These are phyloP conservation scores for Amanita molliuscula DNA, from an alignment of 768 basidiomycete species.

Conservation along the genomic window DNA sequence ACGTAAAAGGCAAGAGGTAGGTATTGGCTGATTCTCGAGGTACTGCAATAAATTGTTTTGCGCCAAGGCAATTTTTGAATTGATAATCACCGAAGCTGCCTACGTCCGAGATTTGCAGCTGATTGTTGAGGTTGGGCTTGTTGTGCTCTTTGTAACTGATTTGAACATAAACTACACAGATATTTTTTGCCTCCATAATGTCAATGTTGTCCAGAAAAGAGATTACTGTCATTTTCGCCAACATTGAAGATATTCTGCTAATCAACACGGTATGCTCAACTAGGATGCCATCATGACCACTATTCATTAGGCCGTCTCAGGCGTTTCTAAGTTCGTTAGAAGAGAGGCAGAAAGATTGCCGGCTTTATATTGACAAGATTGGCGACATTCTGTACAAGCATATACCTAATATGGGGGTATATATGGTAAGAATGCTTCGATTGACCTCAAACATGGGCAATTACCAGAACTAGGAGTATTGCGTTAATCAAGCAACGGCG, in stretches of 20 bases:
- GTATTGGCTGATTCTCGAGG: slow-evolving; percentile 4
- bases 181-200: slow-evolving; percentile 79
- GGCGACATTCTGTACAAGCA: slow-evolving; percentile 76
- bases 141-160: not conserved
- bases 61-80: slow-evolving; percentile 79
- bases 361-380: slow-evolving; percentile 84
- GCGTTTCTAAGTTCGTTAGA: slow-evolving; percentile 83
- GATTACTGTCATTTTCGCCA: slow-evolving; percentile 78
- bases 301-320: slow-evolving; percentile 21
- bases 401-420: slow-evolving; percentile 69
- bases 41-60: not conserved
- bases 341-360: slow-evolving; percentile 81
- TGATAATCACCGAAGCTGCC: slow-evolving; percentile 82
- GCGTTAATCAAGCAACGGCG: slow-evolving; percentile 77
- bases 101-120: slow-evolving; percentile 91
- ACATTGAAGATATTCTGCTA: slow-evolving; percentile 86
- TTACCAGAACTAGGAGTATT: slow-evolving; percentile 56
- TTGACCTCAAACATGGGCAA: not conserved
- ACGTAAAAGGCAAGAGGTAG: slow-evolving; percentile 80
- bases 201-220: slow-evolving; percentile 66
- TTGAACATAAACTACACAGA: slow-evolving; percentile 28
- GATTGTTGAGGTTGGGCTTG: slow-evolving; percentile 64
- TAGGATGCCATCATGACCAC: not conserved
- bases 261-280: slow-evolving; percentile 65
- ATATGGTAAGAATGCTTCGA: slow-evolving; percentile 44